Evolutionary conservation across 371 early-diverging fungal species (phyloP).

Genomic region (Mucor irregularis): DNA sequence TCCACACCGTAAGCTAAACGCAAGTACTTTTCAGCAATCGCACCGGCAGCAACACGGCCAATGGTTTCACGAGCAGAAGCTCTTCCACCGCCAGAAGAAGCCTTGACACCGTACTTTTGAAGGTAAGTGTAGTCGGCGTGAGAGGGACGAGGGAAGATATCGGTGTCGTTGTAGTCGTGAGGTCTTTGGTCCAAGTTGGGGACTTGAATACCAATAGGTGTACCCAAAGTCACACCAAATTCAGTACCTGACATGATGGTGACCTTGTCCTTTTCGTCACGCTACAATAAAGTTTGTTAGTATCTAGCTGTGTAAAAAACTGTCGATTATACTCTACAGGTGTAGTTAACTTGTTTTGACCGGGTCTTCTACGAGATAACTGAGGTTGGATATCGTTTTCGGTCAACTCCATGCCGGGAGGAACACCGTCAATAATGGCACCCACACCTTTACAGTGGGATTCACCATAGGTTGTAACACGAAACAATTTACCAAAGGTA

Average conservation of each 20-base stretch:
- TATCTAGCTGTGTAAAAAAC: not conserved
- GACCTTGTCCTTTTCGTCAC: constrained; percentile 54
- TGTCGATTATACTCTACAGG: constrained; percentile 63
- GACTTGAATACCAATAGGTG: constrained; percentile 92
- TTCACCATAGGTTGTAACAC: constrained; percentile 97
- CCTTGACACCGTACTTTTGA: constrained; percentile 95
- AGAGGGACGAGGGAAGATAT: constrained; percentile 89
- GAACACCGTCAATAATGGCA: constrained; percentile 94
- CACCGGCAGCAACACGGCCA: constrained; percentile 95
- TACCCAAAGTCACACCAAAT: constrained; percentile 91
- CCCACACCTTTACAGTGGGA: constrained; percentile 98
- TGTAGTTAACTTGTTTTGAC: constrained; percentile 93
- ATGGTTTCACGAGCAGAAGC: constrained; percentile 96
- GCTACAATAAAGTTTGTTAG: constrained; percentile 5
- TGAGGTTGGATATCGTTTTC: constrained; percentile 94
- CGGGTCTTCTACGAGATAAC: constrained; percentile 90
- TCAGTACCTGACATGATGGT: constrained; percentile 94
- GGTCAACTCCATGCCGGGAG: constrained; percentile 89
- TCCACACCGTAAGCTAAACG: constrained; percentile 80
- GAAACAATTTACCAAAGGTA: constrained; percentile 76
- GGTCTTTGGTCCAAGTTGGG: constrained; percentile 96
- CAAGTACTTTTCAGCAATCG: constrained; percentile 95
- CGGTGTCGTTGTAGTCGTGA: constrained; percentile 93
- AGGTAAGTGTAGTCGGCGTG: constrained; percentile 98
- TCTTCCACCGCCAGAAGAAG: constrained; percentile 93